A percentile compares a stretch with the other conserved stretches of the same genome.
Conservation (phyloP, 163 green algal genomes). For the Chlorella variabilis region DNA sequence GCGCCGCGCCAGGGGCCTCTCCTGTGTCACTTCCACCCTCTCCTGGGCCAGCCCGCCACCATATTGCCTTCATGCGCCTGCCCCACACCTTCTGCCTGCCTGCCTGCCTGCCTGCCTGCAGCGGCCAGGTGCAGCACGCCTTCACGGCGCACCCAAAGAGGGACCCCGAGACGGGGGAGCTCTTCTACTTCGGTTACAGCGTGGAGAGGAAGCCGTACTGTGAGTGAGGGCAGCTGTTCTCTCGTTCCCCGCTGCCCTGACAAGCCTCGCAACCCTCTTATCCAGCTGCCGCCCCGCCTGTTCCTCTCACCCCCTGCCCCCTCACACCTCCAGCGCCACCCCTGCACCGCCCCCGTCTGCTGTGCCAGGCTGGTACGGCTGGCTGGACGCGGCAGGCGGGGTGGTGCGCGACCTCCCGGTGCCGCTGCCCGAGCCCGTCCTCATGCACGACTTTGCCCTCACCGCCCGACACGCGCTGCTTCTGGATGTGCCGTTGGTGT, state of each 20-base stretch:
- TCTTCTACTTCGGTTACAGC: slow-evolving; percentile 75
- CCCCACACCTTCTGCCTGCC: too few relatives aligned
- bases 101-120: slow-evolving; percentile 26
- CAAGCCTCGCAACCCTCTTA: too few relatives aligned
- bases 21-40: too few relatives aligned
- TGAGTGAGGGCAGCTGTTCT: slow-evolving; percentile 5
- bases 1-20: too few relatives aligned
- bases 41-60: too few relatives aligned
- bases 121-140: slow-evolving; percentile 40
- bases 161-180: slow-evolving; percentile 66
- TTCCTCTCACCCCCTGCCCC: too few relatives aligned
- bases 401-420: slow-evolving; percentile 47
- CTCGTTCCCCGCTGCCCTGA: too few relatives aligned
- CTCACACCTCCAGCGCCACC: too few relatives aligned
- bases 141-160: slow-evolving; percentile 89
- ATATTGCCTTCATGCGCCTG: too few relatives aligned
- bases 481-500: slow-evolving; percentile 72
- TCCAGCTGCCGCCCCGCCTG: too few relatives aligned
- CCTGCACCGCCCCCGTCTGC: too few relatives aligned
- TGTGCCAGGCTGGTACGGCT: slow-evolving; percentile 30
- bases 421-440: slow-evolving; percentile 30
- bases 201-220: slow-evolving; percentile 56
- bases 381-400: slow-evolving; percentile 33
- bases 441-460: slow-evolving; percentile 80
- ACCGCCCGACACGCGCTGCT: slow-evolving; percentile 70